A percentile compares a stretch with the other conserved stretches of the same genome.
These are phyloP conservation scores for Heliosperma pusillum DNA, from an alignment of 148 eudicot genomes.

Conservation along the genomic window DNA sequence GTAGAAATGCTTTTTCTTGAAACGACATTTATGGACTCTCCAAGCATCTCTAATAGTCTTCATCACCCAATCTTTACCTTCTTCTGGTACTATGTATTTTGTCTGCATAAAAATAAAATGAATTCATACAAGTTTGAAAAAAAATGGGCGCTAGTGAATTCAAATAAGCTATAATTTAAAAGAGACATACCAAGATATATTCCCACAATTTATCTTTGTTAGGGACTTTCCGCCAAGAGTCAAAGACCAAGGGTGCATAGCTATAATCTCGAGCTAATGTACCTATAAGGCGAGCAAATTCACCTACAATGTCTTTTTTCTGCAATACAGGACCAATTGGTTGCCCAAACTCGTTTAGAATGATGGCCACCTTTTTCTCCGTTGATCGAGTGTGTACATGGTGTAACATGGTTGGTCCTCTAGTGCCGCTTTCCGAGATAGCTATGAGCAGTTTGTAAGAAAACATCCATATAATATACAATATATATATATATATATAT, in stretches of 20 bases:
- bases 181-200: constrained; percentile 7
- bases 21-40: background rate
- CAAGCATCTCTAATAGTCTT: background rate
- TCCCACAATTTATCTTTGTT: constrained; percentile 10
- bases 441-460: too few species aligned
- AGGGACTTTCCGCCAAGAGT: constrained; percentile 10
- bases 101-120: too few species aligned
- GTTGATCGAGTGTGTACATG: background rate
- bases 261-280: constrained; percentile 11
- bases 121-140: too few species aligned
- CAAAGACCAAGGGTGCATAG: constrained; percentile 12
- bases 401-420: constrained; percentile 17
- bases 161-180: too few species aligned
- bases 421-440: background rate
- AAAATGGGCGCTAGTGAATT: too few species aligned
- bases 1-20: background rate
- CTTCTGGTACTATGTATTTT: background rate
- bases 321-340: background rate
- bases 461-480: too few species aligned
- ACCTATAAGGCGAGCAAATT: constrained; percentile 11
- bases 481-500: too few species aligned
- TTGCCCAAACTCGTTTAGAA: constrained; percentile 13
- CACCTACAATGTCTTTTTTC: background rate
- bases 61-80: background rate
- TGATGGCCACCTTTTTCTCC: background rate